Evolutionary conservation across 2,329 filamentous ascomycete genomes (phyloP), one percentile per base, ranked within the genome.

Genomic region (Clarireedia monteithiana): DNA sequence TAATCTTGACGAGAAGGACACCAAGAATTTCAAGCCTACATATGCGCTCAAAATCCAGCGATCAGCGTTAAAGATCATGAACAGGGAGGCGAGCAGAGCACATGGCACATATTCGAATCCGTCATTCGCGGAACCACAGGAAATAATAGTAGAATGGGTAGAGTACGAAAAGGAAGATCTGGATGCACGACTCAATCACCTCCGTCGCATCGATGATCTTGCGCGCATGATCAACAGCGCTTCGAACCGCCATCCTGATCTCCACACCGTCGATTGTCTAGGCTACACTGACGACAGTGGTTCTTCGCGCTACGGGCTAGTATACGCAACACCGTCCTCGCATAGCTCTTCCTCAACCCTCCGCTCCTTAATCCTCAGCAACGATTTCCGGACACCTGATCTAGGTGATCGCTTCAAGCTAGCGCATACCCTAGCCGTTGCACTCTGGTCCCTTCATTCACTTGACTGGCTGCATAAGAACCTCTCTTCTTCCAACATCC

Each of bases 401-500:
- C 70, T 77, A n/a, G 68, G 72, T 53, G 72, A 73, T 55, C 69
- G 74, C 15, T 69, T 77, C 46, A 64, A 61, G 20, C 70, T 77
- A 2, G 75, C 75, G 3, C 65, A 69, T 26, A 74, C 68, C 3
- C 69, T 78, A 20, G 72, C 73, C 27, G 69, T 76, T 17, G 72
- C 75, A 2, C 64, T 77, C 9, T 76, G 74, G 71, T 75, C 74
- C 15, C 72, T 79, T n/a, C 77, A 80, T 62, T 76, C 75, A 1
- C 72, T 80, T 39, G 77, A 78, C 64, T 80, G 77, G 77, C 71
- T 80, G 42, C 77, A 75, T 62, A 75, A 75, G 60, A 70, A 70
- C 1, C 63, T 74, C 9, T 70, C 69, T 52, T 70, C 68, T 55
- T 51, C 59, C 9, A 74, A 73, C 53, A 69, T 75, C 30, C 64